These are phyloP conservation scores for Polysphondylium violaceum DNA, from an alignment of 78 protist genomes.

Conservation along the genomic window DNA sequence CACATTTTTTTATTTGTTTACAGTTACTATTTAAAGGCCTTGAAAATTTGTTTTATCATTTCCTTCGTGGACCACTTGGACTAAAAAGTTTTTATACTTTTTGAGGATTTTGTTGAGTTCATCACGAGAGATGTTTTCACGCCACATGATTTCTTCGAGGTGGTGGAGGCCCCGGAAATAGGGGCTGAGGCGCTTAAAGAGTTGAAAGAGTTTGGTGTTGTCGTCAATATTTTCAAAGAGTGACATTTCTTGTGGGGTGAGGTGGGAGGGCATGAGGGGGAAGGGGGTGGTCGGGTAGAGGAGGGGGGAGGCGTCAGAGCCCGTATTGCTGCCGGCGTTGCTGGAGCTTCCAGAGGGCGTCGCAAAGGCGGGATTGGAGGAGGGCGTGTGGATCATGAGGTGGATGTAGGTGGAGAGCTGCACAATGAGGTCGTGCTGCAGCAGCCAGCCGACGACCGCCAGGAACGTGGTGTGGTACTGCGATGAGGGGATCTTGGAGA, in stretches of 20 bases:
- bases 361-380: background rate
- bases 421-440: slow-evolving; percentile 59
- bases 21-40: too few species aligned
- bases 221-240: slow-evolving; percentile 62
- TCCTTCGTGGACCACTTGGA: slow-evolving; percentile 73
- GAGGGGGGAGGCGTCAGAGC: background rate
- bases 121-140: slow-evolving; percentile 80
- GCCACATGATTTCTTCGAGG: slow-evolving; percentile 85
- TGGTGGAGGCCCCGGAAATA: slow-evolving; percentile 85
- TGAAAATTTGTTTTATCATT: slow-evolving; percentile 21
- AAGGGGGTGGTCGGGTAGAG: slow-evolving; percentile 15
- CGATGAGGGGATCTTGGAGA: slow-evolving; percentile 18
- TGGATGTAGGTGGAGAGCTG: slow-evolving; percentile 78
- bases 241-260: slow-evolving; percentile 22
- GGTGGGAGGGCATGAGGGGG: slow-evolving; percentile 60
- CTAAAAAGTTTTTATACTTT: slow-evolving; percentile 70
- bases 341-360: background rate
- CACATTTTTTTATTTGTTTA: too few species aligned
- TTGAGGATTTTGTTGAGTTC: slow-evolving; percentile 67
- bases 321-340: background rate
- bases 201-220: slow-evolving; percentile 41
- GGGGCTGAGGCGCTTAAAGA: slow-evolving; percentile 61
- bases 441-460: slow-evolving; percentile 69
- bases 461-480: slow-evolving; percentile 62
- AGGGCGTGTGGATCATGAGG: slow-evolving; percentile 38